Base-by-base conservation (phyloP, 1,284 basidiomycete species). In the Polyporus tsugae region DNA sequence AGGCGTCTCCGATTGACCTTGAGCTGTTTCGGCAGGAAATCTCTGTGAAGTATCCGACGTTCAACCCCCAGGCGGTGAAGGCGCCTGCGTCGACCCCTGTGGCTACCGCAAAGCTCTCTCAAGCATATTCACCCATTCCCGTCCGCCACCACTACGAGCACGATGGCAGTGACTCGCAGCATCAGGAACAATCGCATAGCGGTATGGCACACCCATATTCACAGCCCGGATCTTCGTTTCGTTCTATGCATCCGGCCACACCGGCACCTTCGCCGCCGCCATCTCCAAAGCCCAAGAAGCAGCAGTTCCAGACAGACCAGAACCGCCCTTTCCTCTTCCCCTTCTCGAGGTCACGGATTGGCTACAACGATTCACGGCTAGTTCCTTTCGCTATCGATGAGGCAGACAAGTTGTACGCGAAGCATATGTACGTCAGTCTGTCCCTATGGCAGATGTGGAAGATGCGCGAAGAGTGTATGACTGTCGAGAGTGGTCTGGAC, bases 241-340 rank as follows among this genome's bases (percentile, higher is more conserved):
- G 89, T 39, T 79, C 81, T 25, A 83, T 85, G 42, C 92, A 94
- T 75, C 87, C 93, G 5, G 87, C 89, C 15, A 97, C 95, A 2
- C 96, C 95, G 1, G 95, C 95, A 33, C 96, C 97, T 2, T 90
- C 95, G 0, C 97, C 97, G 0, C 93, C 95, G 1, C 93, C 93
- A 0, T 91, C 92, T 29, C 91, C 91, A 19, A 98, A 97, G 77
- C 95, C 95, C 9, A 99, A 99, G 84, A 99, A 99, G 80, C 96
- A 97, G 78, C 97, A 98, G 78, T 99, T 96, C 80, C 98, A 99
- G 80, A 99, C 98, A 0, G 98, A 99, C 79, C 98, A 98, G 78
- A 91, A 84, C 41, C 87, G 95, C 9, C 98, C 98, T 1, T 99
- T 99, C 78, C 84, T 99, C 66, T 96, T 99, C 78, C 98, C 98